Evolutionary conservation across 106 monocot genomes (phyloP).

Genomic region (Dendrobium chrysotoxum): DNA sequence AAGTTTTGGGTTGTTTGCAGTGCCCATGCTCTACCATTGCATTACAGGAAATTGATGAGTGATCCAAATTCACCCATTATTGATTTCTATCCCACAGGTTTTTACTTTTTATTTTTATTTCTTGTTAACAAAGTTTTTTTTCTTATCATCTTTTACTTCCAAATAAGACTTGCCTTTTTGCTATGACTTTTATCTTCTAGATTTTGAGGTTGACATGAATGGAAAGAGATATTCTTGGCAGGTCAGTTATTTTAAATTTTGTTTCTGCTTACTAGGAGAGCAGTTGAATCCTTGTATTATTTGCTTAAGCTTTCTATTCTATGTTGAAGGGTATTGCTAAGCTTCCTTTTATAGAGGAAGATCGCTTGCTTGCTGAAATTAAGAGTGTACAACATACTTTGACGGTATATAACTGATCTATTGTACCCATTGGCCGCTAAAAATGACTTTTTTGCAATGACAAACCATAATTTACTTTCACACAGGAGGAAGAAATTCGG

Average conservation of each 20-base stretch:
- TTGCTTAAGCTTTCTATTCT: constrained; percentile 5
- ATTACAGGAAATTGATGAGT: constrained; percentile 77
- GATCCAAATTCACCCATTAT: constrained; percentile 78
- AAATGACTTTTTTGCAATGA: neutral
- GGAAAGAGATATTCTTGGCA: constrained; percentile 98
- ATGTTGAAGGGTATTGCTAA: constrained; percentile 70
- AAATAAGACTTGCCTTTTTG: constrained; percentile 4
- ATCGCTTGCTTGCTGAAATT: constrained; percentile 74
- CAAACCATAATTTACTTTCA: neutral
- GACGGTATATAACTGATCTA: constrained; percentile 39
- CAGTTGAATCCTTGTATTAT: constrained; percentile 2
- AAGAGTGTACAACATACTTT: constrained; percentile 87
- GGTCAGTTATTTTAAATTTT: constrained; percentile 35
- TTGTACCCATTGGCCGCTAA: neutral
- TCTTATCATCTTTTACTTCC: neutral
- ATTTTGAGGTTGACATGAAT: constrained; percentile 99
- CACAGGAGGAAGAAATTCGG: constrained; percentile 80
- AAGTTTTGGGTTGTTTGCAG: constrained; percentile 35
- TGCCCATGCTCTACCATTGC: constrained; percentile 84
- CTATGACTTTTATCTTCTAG: constrained; percentile 26
- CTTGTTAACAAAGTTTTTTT: neutral
- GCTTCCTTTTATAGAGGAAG: constrained; percentile 94
- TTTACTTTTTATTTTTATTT: constrained; percentile 1
- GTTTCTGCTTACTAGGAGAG: neutral
- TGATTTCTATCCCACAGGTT: constrained; percentile 96